Percentiles rank a stretch among this genome's conserved stretches.
phyloP scores from a whole-genome alignment of 2,329 filamentous ascomycete species.

The Berkeleyomyces basicola region DNA sequence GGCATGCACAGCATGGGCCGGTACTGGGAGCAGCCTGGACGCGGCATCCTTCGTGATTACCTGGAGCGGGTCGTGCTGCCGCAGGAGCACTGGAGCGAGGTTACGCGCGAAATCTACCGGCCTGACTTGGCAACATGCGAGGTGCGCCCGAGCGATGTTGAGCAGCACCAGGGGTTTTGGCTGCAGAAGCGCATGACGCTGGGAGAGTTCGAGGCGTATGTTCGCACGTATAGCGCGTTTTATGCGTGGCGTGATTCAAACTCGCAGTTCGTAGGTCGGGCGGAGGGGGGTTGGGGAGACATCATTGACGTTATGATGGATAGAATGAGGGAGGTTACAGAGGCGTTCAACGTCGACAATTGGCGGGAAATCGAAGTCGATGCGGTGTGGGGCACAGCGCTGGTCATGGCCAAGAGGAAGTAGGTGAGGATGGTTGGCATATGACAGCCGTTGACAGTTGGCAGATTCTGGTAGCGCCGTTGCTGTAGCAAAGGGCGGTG shows the following conservation, averaged over 20 bases:
- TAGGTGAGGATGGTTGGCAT: too few species aligned
- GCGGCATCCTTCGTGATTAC: slow-evolving; percentile 35
- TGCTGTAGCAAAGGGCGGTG: slow-evolving; percentile 1
- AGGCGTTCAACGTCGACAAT: slow-evolving; percentile 29
- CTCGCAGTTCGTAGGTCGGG: slow-evolving; percentile 30
- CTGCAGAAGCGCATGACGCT: slow-evolving; percentile 37
- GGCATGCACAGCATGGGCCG: slow-evolving; percentile 34
- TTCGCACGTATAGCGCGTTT: slow-evolving; percentile 43
- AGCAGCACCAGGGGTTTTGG: slow-evolving; percentile 24
- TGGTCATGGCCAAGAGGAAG: slow-evolving; percentile 36
- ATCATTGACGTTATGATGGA: slow-evolving; percentile 47
- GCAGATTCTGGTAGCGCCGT: not conserved
- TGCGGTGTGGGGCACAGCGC: slow-evolving; percentile 43
- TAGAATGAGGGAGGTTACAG: slow-evolving; percentile 35
- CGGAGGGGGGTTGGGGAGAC: slow-evolving; percentile 41
- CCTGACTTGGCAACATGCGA: slow-evolving; percentile 27
- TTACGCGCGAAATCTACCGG: slow-evolving; percentile 40
- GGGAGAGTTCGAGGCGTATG: slow-evolving; percentile 42
- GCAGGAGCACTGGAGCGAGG: slow-evolving; percentile 31
- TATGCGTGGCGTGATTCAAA: slow-evolving; percentile 41
- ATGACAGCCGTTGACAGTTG: not conserved
- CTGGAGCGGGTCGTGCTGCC: slow-evolving; percentile 37
- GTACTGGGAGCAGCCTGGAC: slow-evolving; percentile 46
- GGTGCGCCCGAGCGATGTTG: slow-evolving; percentile 19
- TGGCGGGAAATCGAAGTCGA: slow-evolving; percentile 40